These are phyloP conservation scores for Penicillium paxilli DNA, from an alignment of 495 filamentous ascomycete genomes.

Conservation along the genomic window DNA sequence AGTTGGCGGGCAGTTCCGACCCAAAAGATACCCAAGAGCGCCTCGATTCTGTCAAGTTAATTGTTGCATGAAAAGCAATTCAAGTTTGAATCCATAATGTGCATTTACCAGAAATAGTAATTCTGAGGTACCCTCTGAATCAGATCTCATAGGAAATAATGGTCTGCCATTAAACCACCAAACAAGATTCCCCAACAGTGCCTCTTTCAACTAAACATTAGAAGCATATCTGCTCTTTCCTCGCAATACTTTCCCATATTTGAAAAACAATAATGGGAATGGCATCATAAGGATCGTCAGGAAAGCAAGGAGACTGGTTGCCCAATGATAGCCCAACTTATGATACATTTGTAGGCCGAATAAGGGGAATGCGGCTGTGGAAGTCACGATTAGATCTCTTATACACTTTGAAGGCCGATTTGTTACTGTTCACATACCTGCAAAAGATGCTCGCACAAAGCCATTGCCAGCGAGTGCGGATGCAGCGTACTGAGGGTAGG, in stretches of 20 bases:
- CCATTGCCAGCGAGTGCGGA: constrained; percentile 78
- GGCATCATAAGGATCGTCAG: constrained; percentile 62
- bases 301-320: constrained; percentile 60
- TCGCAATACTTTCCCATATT: constrained; percentile 39
- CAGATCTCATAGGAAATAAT: too few species aligned
- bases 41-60: too few species aligned
- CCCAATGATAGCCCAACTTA: constrained; percentile 65
- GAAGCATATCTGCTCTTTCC: neutral
- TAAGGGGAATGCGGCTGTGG: constrained; percentile 57
- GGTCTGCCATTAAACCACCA: too few species aligned
- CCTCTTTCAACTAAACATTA: neutral
- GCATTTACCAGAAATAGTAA: neutral
- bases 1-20: too few species aligned
- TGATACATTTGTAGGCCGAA: constrained; percentile 64
- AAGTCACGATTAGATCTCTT: neutral
- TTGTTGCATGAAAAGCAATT: too few species aligned
- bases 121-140: too few species aligned
- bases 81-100: too few species aligned
- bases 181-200: too few species aligned
- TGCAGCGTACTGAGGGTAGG: constrained; percentile 80
- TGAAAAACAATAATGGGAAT: constrained; percentile 48
- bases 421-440: constrained; percentile 51
- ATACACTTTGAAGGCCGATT: neutral
- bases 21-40: too few species aligned
- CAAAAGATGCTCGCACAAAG: constrained; percentile 72